A percentile compares a stretch with the other conserved stretches of the same genome.
These are phyloP conservation scores for Cystobasidium sp. DNA, from an alignment of 1,284 basidiomycete genomes.

Conservation along the genomic window DNA sequence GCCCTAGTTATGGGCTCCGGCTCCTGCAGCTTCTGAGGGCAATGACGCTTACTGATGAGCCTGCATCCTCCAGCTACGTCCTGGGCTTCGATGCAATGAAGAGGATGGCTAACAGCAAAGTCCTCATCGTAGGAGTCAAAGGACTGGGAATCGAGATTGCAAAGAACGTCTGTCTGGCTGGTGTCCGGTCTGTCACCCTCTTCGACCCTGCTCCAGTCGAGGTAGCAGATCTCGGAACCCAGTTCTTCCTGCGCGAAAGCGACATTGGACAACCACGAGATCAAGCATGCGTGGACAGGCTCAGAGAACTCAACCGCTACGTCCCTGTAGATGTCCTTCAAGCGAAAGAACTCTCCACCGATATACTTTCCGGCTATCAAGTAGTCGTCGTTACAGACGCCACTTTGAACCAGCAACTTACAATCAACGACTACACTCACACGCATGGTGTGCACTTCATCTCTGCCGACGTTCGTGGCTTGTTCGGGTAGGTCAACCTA, in stretches of 20 bases:
- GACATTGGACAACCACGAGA: constrained; percentile 90
- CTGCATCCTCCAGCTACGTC: too few relatives aligned
- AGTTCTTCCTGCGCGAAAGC: constrained; percentile 92
- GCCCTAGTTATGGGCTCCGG: too few relatives aligned
- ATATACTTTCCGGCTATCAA: constrained; percentile 86
- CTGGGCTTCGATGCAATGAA: constrained; percentile 71
- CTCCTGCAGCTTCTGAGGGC: too few relatives aligned
- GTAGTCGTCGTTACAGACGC: constrained; percentile 86
- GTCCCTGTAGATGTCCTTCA: constrained; percentile 85
- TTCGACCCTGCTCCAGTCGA: constrained; percentile 89
- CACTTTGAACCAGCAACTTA: constrained; percentile 79
- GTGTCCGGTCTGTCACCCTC: constrained; percentile 96
- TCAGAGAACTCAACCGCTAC: constrained; percentile 95
- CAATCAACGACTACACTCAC: constrained; percentile 94
- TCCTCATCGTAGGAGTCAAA: constrained; percentile 89
- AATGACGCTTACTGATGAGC: too few relatives aligned
- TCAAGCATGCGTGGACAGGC: constrained; percentile 80
- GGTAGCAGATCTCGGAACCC: constrained; percentile 84
- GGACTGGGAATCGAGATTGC: constrained; percentile 97
- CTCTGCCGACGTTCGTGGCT: constrained; percentile 85
- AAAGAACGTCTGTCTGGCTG: constrained; percentile 93
- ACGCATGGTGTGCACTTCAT: constrained; percentile 88
- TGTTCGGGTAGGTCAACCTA: constrained; percentile 76
- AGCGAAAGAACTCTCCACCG: constrained; percentile 71
- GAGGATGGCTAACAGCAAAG: constrained; percentile 95